Evolutionary conservation across 2,329 filamentous ascomycete genomes (phyloP), one percentile per base, ranked within the genome.

Genomic region (Colletotrichum kahawae): DNA sequence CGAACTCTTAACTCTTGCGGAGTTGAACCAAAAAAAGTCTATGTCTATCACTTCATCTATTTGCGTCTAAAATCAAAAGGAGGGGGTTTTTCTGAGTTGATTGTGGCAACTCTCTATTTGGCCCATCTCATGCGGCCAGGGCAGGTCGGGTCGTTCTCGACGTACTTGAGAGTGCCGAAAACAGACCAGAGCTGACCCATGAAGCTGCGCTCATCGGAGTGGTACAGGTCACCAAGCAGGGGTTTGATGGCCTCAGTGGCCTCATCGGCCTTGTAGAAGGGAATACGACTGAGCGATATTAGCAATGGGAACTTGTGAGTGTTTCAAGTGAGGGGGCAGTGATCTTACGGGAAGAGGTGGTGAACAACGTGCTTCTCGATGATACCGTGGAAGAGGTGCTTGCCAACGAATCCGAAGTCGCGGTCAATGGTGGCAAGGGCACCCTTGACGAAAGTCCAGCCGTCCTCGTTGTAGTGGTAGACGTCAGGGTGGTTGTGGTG

Each of bases 401-500:
- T 88, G 68, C 91, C 89, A 72, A 92, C 87, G 82, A 91, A 91
- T 16, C 91, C 91, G 66, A 92, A 90, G 57, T 91, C 89, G 64
- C 92, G 89, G 82, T 93, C 92, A 27, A 93, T 86, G 2, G 92
- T 93, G 13, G 90, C 88, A 21, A 90, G 84, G 12, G 91, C 91
- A 29, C 92, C 92, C 78, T 90, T 88, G 78, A 90, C 86, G 79
- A 90, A 93, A 34, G 89, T 92, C 91, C 91, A 93, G 65, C 86
- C 85, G 56, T 88, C 86, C 10, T 87, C 85, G 34, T 87, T 86
- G 81, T 90, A 92, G 78, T 92, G 88, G 4, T 88, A 87, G 33
- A 84, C 79, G 38, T 85, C 83, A n/a, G 84, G 85, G 81, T 94
- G 91, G 70, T 92, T 93, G 87, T 95, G 93, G 84, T 95, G 93